Evolutionary conservation across 306 rosid species (phyloP).

Genomic region (Ceratonia siliqua): DNA sequence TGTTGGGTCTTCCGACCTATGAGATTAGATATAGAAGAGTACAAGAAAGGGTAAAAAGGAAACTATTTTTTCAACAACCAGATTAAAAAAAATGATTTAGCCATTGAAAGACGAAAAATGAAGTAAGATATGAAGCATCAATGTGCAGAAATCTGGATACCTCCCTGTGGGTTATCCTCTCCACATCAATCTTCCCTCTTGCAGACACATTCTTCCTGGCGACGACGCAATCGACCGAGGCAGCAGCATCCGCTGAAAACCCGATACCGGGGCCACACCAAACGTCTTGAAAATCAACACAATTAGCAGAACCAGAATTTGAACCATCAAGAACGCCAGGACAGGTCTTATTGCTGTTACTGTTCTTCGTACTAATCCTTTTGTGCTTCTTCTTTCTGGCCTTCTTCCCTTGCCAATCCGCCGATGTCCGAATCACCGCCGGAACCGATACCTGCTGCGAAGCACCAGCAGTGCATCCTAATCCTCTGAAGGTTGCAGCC

Average conservation of each 20-base stretch:
- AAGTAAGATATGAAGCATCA: neutral
- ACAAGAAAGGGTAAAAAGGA: neutral
- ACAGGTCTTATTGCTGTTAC: conserved; percentile 2
- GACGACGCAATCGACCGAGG: conserved; percentile 81
- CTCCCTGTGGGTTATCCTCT: conserved; percentile 62
- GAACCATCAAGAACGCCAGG: conserved; percentile 51
- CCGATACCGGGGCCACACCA: conserved; percentile 99
- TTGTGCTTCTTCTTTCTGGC: conserved; percentile 63
- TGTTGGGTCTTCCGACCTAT: neutral
- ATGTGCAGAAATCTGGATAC: conserved; percentile 20
- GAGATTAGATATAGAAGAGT: neutral
- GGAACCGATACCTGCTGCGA: conserved; percentile 91
- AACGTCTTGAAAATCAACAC: conserved; percentile 83
- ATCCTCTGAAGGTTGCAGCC: conserved; percentile 66
- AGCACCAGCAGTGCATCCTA: conserved; percentile 80
- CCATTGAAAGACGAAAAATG: neutral
- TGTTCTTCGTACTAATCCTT: conserved; percentile 25
- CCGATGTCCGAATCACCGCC: conserved; percentile 78
- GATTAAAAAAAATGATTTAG: neutral
- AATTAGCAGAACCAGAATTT: conserved; percentile 42
- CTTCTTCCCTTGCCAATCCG: conserved; percentile 81
- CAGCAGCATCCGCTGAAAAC: conserved; percentile 72
- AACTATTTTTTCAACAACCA: neutral
- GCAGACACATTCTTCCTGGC: conserved; percentile 60
- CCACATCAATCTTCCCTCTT: conserved; percentile 74